Evolutionary conservation across 129 eudicot species (phyloP), one percentile per base, ranked within the genome.

Genomic region (Helianthus annuus): DNA sequence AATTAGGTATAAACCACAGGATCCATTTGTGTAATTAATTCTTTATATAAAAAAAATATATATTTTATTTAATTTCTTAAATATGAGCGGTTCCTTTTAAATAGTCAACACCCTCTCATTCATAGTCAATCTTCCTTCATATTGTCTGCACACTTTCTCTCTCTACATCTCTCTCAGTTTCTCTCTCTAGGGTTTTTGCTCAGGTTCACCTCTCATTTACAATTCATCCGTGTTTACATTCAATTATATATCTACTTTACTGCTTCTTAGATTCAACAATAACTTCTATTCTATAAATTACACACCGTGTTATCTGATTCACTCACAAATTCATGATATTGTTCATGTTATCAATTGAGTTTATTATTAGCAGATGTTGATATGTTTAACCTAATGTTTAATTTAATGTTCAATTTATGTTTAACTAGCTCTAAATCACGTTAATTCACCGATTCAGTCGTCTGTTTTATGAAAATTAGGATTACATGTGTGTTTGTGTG

Each of bases 131-230:
- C 74, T 32, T 68, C 38, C 48, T 46, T 46, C 69, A 61, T 45
- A 44, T 72, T 27, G 56, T 11, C 64, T 58, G 39, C 44, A 27
- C 66, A 60, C 22, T 53, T 53, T 53, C 45, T 32, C 64, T 60
- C 65, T 29, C 44, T 29, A 10, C 36, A n/a, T 14, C 22, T 67
- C 74, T 76, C 75, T 72, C 49, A 34, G 29, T 57, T 36, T 42
- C 46, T 42, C 38, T 29, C 52, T 60, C 70, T 76, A 76, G 80
- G 76, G 81, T 76, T 76, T 68, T 60, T 69, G 70, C 66, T 69
- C 75, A 76, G 81, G 81, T 76, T 48, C 75, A 40, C 11, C 74
- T 48, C 24, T 36, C 46, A 68, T 58, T 48, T 27, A 42, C 7
- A 1, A 42, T 42, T 42, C 36, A 66, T 66, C 51, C 59, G 55